A percentile compares a stretch with the other conserved stretches of the same genome.
Evolutionary conservation across 225 moss, liverwort and hornwort species (phyloP).

Genomic region (Ulota crispa): DNA sequence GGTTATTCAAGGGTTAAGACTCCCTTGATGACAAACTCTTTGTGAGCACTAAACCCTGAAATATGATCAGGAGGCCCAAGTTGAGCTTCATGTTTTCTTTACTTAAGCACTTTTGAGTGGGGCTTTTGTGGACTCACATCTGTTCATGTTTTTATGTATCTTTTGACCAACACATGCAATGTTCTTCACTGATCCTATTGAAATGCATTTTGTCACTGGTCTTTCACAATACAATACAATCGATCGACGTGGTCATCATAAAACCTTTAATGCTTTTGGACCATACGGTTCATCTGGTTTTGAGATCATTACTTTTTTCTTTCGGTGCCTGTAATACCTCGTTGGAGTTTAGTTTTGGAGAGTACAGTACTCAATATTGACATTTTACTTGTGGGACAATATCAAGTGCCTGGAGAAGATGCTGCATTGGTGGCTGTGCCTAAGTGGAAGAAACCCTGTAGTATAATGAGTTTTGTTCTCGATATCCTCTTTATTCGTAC

Average conservation of each 20-base stretch:
- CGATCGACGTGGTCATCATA: not conserved
- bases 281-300: not conserved
- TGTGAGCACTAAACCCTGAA: not conserved
- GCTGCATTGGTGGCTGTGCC: constrained; percentile 61
- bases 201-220: not conserved
- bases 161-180: not conserved
- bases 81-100: not conserved
- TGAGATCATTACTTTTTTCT: not conserved
- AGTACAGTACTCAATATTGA: constrained; percentile 15
- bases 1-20: no score
- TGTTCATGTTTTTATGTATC: not conserved
- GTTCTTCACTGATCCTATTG: not conserved
- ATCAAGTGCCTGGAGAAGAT: constrained; percentile 73
- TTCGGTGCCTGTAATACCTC: not conserved
- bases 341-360: not conserved
- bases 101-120: not conserved
- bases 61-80: not conserved
- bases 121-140: not conserved
- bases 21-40: not conserved
- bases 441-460: not conserved
- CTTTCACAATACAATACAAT: not conserved
- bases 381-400: not conserved
- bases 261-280: not conserved
- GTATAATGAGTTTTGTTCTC: not conserved
- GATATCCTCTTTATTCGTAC: no score